Evolutionary conservation across 345 rosid species (phyloP), one percentile per base, ranked within the genome.

Genomic region (Lepidium africanum): DNA sequence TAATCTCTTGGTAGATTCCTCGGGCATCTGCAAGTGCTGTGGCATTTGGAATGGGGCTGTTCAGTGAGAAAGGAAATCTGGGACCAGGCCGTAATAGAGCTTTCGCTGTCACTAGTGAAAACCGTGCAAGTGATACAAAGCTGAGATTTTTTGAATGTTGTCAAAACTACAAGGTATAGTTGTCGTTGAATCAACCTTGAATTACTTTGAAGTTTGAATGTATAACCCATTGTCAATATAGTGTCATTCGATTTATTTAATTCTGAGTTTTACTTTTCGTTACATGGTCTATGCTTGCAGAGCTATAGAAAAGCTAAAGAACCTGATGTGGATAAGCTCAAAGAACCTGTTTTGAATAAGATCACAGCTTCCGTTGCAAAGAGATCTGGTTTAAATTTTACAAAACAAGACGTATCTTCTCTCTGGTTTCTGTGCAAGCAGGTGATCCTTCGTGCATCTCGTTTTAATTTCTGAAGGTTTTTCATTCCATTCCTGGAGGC

Each of bases 41-140:
- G 74, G 97, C 99, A 9, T 94, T 91, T 83, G 99, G 99, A 68
- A 85, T 91, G 87, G 97, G 99, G 30, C 81, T 91, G n/a, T 86
- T 94, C 60, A 84, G 82, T 5, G 91, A 69, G 71, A 91, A 67
- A 76, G 99, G 97, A 73, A 73, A 72, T 71, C 85, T 94, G 32
- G 97, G 99, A 68, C 93, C 83, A 10, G 99, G 86, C 25, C 75
- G 75, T 15, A 85, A 91, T 63, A 85, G 85, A 71, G 97, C 96
- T 52, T 89, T 94, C 45, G 82, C 97, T 61, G 93, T 94, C 79
- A 82, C 81, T 25, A 91, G 93, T 46, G 97, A 94, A 82, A 94
- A 87, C 41, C 95, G 96, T 70, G 96, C 97, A 16, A 89, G 97
- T 71, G 99, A 94, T 79, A 77, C 74, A 57, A 66, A 78, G 78